These are phyloP conservation scores for Russula sp. DNA, from an alignment of 768 basidiomycete species.

Conservation along the genomic window DNA sequence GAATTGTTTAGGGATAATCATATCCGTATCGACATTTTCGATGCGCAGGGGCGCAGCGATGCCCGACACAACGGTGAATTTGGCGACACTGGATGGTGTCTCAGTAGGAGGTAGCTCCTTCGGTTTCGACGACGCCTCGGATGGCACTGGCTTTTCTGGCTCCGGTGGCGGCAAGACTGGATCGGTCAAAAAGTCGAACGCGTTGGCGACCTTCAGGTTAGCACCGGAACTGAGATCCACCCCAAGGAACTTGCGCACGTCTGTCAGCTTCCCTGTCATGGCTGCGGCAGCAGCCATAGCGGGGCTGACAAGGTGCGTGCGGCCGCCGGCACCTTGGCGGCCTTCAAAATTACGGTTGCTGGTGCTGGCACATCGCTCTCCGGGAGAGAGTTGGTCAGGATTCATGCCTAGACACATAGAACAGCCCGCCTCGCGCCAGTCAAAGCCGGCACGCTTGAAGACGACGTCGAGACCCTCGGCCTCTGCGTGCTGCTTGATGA, in stretches of 20 bases:
- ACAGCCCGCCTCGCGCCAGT: slow-evolving; percentile 66
- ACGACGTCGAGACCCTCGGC: slow-evolving; percentile 57
- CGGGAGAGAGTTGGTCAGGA: slow-evolving; percentile 56
- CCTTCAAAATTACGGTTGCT: slow-evolving; percentile 66
- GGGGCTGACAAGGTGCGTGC: slow-evolving; percentile 59
- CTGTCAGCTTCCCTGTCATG: slow-evolving; percentile 51
- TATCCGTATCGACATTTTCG: slow-evolving; percentile 58
- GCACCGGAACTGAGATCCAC: slow-evolving; percentile 29
- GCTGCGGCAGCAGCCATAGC: slow-evolving; percentile 66
- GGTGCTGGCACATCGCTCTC: slow-evolving; percentile 54
- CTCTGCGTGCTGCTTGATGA: slow-evolving; percentile 61
- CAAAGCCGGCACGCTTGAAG: slow-evolving; percentile 61
- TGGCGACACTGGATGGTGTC: slow-evolving; percentile 32
- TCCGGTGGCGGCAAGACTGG: slow-evolving; percentile 39
- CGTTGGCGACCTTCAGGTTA: slow-evolving; percentile 64
- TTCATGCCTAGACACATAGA: slow-evolving; percentile 73
- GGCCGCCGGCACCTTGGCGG: slow-evolving; percentile 53
- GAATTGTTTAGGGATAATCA: slow-evolving; percentile 64
- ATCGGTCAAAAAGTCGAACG: slow-evolving; percentile 73
- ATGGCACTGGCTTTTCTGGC: slow-evolving; percentile 28
- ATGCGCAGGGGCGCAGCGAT: slow-evolving; percentile 50
- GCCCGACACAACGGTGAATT: slow-evolving; percentile 46
- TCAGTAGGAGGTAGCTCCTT: slow-evolving; percentile 28
- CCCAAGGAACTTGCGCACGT: slow-evolving; percentile 49
- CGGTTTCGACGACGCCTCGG: slow-evolving; percentile 24